Base-by-base conservation (phyloP, 495 filamentous ascomycete species). In the Hypoxylon crocopeplum region DNA sequence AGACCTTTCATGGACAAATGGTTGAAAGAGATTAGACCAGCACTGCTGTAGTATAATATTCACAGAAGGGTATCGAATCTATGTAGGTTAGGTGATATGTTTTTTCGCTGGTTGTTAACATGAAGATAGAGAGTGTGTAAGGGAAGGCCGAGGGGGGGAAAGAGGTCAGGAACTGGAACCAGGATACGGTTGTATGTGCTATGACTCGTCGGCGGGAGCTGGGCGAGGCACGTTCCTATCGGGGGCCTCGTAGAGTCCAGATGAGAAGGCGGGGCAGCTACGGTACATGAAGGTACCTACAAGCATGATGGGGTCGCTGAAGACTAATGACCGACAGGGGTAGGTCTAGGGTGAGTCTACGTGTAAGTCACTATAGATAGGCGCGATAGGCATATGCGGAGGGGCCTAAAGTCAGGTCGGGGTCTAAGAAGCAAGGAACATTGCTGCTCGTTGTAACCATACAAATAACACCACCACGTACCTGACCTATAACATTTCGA, bases 361-460 rank as follows among this genome's bases (percentile, higher is more conserved):
- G 50, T 59, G 55, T 64, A 54, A 42, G 37, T n/a, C n/a, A 27
- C 24, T 27, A 27, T 27, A 52, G 49, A 64, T 64, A 59, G 48
- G 53, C 60, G 42, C 48, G 60, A 63, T 63, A 63, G 54, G 61
- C 61, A 50, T 50, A 59, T 64, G 61, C 55, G 55, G 55, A 55
- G 48, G 29, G 21, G 25, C 12, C 20, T 27, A 11, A 19, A 20
- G 16, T n/a, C n/a, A 15, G 45, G 30, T 25, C 24, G 54, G 30
- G 48, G 42, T 54, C 21, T 34, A 41, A 40, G 44, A 39, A 48
- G 44, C 48, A 64, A 64, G 60, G 60, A 55, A 50, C 54, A 39
- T 19, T 15, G n/a, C n/a, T n/a, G n/a, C n/a, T n/a, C n/a, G n/a
- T 32, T 48, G 15, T 15, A 27, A 34, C 46, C 46, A 36, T 34